These are phyloP conservation scores for Colletotrichum ledebouriae DNA, from an alignment of 2,329 filamentous ascomycete genomes.

Conservation along the genomic window DNA sequence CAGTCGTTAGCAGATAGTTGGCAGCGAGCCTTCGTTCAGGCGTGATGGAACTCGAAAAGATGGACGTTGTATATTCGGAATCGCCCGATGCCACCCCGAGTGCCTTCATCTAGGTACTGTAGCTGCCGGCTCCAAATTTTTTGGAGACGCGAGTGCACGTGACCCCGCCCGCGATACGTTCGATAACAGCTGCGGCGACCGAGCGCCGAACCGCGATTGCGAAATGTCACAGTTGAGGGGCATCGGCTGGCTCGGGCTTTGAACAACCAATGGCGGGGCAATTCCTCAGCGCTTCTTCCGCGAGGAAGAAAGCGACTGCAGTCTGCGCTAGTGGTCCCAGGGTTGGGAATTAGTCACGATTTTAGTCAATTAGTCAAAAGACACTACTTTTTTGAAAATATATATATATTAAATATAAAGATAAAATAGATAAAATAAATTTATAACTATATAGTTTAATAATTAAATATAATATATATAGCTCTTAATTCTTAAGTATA, in stretches of 20 bases:
- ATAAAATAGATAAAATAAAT: too few species aligned
- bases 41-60: constrained; percentile 17
- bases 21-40: constrained; percentile 43
- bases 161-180: background rate
- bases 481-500: too few species aligned
- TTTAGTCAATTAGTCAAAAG: too few species aligned
- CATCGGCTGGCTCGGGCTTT: constrained; percentile 20
- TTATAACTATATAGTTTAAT: too few species aligned
- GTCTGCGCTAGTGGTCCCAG: too few species aligned
- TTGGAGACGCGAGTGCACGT: constrained; percentile 32
- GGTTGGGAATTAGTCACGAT: too few species aligned
- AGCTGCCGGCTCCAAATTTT: constrained; percentile 31
- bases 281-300: background rate
- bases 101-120: too few species aligned
- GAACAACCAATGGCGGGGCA: constrained; percentile 6
- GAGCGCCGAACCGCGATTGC: constrained; percentile 26
- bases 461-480: too few species aligned
- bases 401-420: too few species aligned
- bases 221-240: constrained; percentile 19
- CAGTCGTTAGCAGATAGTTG: constrained; percentile 2
- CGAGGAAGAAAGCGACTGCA: constrained; percentile 19
- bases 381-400: too few species aligned
- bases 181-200: constrained; percentile 35
- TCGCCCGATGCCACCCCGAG: constrained; percentile 5
- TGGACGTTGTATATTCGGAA: constrained; percentile 18